A percentile compares a stretch with the other conserved stretches of the same genome.
Evolutionary conservation across 805 yeast species (phyloP).

Genomic region (Kluyveromyces wickerhamii): DNA sequence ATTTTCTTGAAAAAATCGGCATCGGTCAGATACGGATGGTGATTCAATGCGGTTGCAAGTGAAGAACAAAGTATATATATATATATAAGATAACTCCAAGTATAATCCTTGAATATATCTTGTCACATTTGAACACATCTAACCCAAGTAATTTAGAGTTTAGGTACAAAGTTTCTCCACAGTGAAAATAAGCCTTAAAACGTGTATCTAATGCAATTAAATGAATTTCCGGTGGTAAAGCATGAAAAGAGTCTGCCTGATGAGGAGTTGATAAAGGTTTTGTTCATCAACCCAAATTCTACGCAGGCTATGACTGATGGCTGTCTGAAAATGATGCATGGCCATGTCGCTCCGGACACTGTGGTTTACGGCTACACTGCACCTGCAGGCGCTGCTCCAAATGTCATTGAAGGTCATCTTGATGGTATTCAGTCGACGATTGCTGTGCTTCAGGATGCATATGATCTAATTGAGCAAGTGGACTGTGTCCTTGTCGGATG

Average conservation of each 20-base stretch:
- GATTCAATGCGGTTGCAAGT: no score
- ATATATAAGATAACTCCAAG: no score
- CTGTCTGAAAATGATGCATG: conserved; percentile 27
- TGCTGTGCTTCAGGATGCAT: conserved; percentile 25
- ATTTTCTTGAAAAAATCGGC: no score
- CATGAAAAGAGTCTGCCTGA: conserved; percentile 1
- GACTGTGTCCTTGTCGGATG: conserved; percentile 31
- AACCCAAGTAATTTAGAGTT: no score
- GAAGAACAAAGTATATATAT: no score
- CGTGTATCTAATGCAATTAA: background rate
- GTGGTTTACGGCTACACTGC: conserved; percentile 27
- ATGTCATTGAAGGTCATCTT: conserved; percentile 29
- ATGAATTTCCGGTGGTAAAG: background rate
- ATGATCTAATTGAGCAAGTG: conserved; percentile 20
- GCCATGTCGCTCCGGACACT: conserved; percentile 25
- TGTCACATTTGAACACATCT: no score
- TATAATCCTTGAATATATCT: no score
- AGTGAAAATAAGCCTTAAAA: no score
- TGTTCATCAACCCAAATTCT: conserved; percentile 29
- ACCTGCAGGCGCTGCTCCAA: conserved; percentile 18
- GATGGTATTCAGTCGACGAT: conserved; percentile 31
- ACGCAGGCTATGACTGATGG: conserved; percentile 26
- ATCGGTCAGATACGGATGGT: no score
- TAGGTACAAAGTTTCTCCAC: no score
- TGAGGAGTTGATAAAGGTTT: conserved; percentile 13